These are phyloP conservation scores for Chaetomium sp. DNA, from an alignment of 2,329 filamentous ascomycete species.

Conservation along the genomic window DNA sequence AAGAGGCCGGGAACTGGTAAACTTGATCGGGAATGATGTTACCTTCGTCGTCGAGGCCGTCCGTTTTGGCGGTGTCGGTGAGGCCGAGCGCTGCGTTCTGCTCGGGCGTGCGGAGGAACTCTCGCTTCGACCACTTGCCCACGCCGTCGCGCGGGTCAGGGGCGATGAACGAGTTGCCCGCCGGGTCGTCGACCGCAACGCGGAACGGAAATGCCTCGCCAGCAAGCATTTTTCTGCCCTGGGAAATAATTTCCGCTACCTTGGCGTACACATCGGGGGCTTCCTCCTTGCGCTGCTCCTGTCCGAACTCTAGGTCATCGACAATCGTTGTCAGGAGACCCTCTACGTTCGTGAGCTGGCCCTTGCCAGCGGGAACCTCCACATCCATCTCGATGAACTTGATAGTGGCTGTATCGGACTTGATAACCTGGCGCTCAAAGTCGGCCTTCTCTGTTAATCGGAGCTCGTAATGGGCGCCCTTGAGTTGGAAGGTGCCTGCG, in stretches of 20 bases:
- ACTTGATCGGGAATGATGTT: slow-evolving; percentile 93
- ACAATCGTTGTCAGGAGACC: slow-evolving; percentile 78
- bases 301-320: slow-evolving; percentile 78
- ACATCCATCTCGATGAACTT: slow-evolving; percentile 90
- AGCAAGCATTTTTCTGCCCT: slow-evolving; percentile 74
- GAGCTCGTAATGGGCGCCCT: slow-evolving; percentile 81
- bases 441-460: slow-evolving; percentile 73
- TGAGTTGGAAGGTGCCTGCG: slow-evolving; percentile 87
- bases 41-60: slow-evolving; percentile 56
- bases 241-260: slow-evolving; percentile 73
- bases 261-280: slow-evolving; percentile 78
- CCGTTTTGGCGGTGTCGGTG: slow-evolving; percentile 60
- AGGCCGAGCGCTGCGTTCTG: slow-evolving; percentile 88
- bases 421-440: slow-evolving; percentile 84
- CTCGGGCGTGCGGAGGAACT: slow-evolving; percentile 79
- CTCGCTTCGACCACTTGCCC: slow-evolving; percentile 86
- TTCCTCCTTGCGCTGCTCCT: slow-evolving; percentile 77
- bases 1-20: slow-evolving; percentile 88
- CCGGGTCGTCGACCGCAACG: slow-evolving; percentile 83
- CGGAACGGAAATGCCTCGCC: slow-evolving; percentile 85
- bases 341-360: slow-evolving; percentile 92
- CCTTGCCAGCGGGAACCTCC: slow-evolving; percentile 87
- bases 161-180: slow-evolving; percentile 95
- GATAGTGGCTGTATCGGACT: slow-evolving; percentile 83
- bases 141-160: slow-evolving; percentile 76